Percentiles rank a stretch among this genome's conserved stretches.
phyloP scores from a whole-genome alignment of 139 green algal genomes.

The Asterochloris sp. region DNA sequence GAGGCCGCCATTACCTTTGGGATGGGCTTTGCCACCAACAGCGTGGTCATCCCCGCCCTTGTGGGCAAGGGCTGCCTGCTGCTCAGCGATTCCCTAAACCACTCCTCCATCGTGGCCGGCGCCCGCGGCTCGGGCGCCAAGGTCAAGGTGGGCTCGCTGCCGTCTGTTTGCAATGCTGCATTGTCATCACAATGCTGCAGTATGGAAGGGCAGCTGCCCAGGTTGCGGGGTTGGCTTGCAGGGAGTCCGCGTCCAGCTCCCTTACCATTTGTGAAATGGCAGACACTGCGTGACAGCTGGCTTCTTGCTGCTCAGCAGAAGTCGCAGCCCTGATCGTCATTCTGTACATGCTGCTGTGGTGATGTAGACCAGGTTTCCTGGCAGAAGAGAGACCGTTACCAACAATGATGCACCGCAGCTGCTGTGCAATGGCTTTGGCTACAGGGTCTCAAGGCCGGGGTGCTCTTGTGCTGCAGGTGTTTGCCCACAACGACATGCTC shows the following conservation, averaged over 20 bases:
- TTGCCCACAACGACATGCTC: slow-evolving; percentile 83
- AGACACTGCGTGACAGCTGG: too few relatives aligned
- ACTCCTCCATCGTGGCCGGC: slow-evolving; percentile 93
- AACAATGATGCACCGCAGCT: too few relatives aligned
- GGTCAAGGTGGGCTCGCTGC: slow-evolving; percentile 62
- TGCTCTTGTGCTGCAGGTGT: slow-evolving; percentile 59
- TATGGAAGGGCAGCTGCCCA: too few relatives aligned
- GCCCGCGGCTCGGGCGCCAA: slow-evolving; percentile 76
- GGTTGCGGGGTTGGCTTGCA: background rate
- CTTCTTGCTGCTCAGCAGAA: too few relatives aligned
- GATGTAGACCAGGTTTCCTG: too few relatives aligned
- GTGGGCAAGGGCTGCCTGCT: slow-evolving; percentile 82
- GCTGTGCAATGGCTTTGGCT: too few relatives aligned
- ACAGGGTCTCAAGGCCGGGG: too few relatives aligned
- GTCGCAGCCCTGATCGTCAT: too few relatives aligned
- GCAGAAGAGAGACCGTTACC: too few relatives aligned
- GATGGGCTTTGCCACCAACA: slow-evolving; percentile 99
- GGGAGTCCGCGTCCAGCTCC: background rate
- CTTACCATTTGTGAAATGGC: too few relatives aligned
- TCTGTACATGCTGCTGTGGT: too few relatives aligned
- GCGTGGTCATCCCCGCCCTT: slow-evolving; percentile 82
- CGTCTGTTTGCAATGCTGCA: background rate
- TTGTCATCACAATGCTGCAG: background rate
- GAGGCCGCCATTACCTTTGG: slow-evolving; percentile 87
- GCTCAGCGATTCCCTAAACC: slow-evolving; percentile 95